Conservation (phyloP, 1,139 yeast genomes). For the Chernovozyma aurita region DNA sequence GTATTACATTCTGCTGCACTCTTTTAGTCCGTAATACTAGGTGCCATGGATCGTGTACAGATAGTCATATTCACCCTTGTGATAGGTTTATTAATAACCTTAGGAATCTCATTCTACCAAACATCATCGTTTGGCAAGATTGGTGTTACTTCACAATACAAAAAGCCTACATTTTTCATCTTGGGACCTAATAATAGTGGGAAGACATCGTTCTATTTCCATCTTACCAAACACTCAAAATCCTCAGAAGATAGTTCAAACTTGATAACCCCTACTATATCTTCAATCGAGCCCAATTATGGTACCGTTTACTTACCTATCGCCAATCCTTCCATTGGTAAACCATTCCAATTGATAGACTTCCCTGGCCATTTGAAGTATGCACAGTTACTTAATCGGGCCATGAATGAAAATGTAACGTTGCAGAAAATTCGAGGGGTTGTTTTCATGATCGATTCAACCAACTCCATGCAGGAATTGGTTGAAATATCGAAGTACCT, state of each 20-base stretch:
- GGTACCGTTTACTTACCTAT: conserved; percentile 30
- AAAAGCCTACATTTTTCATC: conserved; percentile 58
- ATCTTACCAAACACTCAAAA: conserved; percentile 18
- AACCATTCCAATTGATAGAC: conserved; percentile 54
- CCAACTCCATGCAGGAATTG: conserved; percentile 31
- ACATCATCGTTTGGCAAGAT: conserved; percentile 12
- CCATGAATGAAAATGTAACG: conserved; percentile 41
- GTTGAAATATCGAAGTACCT: conserved; percentile 50
- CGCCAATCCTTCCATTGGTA: conserved; percentile 27
- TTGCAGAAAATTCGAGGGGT: conserved; percentile 55
- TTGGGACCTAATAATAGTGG: conserved; percentile 74
- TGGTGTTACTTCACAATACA: conserved; percentile 13
- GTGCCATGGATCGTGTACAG: conserved; percentile 24
- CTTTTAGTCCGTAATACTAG: no score
- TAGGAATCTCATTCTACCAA: conserved; percentile 21
- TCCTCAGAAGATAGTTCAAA: conserved; percentile 11
- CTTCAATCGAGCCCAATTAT: conserved; percentile 41
- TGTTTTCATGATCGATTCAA: conserved; percentile 65
- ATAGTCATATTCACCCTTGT: conserved; percentile 18
- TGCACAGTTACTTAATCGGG: conserved; percentile 42
- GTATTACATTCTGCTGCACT: no score
- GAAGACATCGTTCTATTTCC: conserved; percentile 62
- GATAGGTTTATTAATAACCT: conserved; percentile 20
- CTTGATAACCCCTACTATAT: conserved; percentile 27
- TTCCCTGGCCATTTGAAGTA: conserved; percentile 85